These are phyloP conservation scores for Aspergillus awamori DNA, from an alignment of 2,329 filamentous ascomycete species.

Conservation along the genomic window DNA sequence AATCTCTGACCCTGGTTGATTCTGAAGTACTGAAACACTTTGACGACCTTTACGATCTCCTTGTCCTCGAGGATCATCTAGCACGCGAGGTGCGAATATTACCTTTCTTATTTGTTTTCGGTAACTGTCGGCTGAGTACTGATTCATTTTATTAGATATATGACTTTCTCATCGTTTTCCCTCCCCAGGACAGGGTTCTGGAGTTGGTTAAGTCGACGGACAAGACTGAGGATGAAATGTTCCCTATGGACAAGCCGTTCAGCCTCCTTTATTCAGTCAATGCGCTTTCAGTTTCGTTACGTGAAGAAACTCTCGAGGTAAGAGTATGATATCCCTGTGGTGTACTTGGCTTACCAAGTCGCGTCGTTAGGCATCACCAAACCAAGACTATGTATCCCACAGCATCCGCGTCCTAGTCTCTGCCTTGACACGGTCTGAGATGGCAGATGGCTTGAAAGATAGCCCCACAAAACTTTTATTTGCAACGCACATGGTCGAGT, in stretches of 20 bases:
- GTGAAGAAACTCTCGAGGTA: conserved; percentile 46
- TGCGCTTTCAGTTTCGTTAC: conserved; percentile 66
- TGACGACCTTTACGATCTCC: conserved; percentile 77
- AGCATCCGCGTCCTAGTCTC: conserved; percentile 59
- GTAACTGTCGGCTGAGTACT: neutral
- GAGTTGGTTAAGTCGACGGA: conserved; percentile 59
- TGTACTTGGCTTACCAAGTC: conserved; percentile 15
- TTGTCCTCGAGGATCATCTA: conserved; percentile 71
- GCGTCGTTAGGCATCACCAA: conserved; percentile 33
- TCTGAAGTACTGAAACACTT: conserved; percentile 80
- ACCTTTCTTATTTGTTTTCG: too few species aligned
- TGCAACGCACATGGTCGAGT: conserved; percentile 59
- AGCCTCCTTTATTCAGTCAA: conserved; percentile 74
- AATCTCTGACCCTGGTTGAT: conserved; percentile 67
- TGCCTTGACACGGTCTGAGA: conserved; percentile 61
- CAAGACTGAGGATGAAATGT: conserved; percentile 63
- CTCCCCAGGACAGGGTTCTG: conserved; percentile 66
- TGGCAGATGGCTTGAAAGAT: conserved; percentile 52
- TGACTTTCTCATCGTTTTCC: conserved; percentile 69
- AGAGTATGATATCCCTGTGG: neutral
- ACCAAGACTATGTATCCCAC: conserved; percentile 44
- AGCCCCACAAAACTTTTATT: conserved; percentile 54
- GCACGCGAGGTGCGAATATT: conserved; percentile 62
- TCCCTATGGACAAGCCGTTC: conserved; percentile 70
- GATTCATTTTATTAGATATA: conserved; percentile 57